A percentile compares a stretch with the other conserved stretches of the same genome.
phyloP scores from a whole-genome alignment of 1,139 yeast genomes.

The Yarrowia galli region DNA sequence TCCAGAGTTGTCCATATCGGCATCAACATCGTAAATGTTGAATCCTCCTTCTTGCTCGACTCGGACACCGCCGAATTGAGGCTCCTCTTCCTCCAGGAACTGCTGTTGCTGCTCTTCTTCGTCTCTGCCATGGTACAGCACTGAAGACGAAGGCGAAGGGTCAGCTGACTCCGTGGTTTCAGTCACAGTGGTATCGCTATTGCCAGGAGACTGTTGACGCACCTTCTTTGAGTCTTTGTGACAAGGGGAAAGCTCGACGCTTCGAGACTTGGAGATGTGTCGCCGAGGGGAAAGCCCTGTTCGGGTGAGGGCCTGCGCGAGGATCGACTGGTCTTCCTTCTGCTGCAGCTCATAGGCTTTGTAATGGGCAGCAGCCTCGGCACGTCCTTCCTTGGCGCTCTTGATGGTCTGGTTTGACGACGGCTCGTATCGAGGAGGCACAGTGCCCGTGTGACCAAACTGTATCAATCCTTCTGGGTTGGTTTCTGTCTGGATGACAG shows the following conservation, averaged over 20 bases:
- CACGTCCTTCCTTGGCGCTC: constrained; percentile 26
- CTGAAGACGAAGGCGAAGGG: constrained; percentile 19
- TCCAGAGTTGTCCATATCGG: constrained; percentile 9
- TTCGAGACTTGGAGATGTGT: constrained; percentile 11
- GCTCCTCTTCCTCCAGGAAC: neutral
- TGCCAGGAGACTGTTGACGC: neutral
- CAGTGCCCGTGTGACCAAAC: neutral
- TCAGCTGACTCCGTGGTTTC: constrained; percentile 3
- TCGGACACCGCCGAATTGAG: neutral
- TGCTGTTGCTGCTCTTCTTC: neutral
- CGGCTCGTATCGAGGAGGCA: constrained; percentile 14
- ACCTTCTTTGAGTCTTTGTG: neutral
- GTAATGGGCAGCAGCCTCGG: constrained; percentile 10
- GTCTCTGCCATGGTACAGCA: constrained; percentile 20
- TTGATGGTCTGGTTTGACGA: constrained; percentile 18
- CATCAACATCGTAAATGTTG: constrained; percentile 6
- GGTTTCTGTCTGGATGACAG: neutral
- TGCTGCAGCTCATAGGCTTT: constrained; percentile 17
- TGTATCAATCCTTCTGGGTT: constrained; percentile 19
- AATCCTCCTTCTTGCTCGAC: constrained; percentile 26
- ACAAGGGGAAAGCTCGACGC: constrained; percentile 6
- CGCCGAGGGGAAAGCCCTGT: constrained; percentile 7
- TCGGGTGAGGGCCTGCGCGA: neutral
- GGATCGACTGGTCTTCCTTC: constrained; percentile 10
- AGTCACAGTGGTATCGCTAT: neutral